Percentiles rank a stretch among this genome's conserved stretches.
phyloP scores from a whole-genome alignment of 306 rosid species.

The Cyclanthera cordifolia region DNA sequence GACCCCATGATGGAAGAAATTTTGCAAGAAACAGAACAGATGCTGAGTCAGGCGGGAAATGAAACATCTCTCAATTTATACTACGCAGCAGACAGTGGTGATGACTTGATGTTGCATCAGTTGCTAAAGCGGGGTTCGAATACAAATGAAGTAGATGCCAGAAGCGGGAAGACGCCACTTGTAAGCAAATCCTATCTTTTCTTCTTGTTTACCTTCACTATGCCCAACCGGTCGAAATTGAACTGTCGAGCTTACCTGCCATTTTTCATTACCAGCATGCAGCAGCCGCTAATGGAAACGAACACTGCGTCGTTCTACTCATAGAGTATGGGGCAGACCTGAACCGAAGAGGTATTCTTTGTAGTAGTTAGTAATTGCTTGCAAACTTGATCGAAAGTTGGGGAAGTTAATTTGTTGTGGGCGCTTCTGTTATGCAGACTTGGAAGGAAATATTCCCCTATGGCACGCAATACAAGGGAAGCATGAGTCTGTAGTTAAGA shows the following conservation, averaged over 20 bases:
- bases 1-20: constrained; percentile 70
- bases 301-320: constrained; percentile 48
- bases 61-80: constrained; percentile 60
- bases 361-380: not conserved
- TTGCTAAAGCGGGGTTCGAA: constrained; percentile 53
- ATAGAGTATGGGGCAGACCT: constrained; percentile 65
- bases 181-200: constrained; percentile 26
- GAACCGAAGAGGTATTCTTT: constrained; percentile 51
- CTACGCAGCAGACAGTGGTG: constrained; percentile 61
- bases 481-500: constrained; percentile 39
- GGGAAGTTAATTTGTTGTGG: not conserved
- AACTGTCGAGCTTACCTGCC: not conserved
- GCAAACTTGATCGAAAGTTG: not conserved
- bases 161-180: constrained; percentile 56
- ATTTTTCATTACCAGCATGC: constrained; percentile 37
- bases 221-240: not conserved
- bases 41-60: constrained; percentile 57
- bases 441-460: constrained; percentile 59
- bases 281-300: constrained; percentile 63
- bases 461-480: constrained; percentile 67
- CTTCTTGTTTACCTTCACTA: not conserved
- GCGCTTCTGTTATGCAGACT: constrained; percentile 31
- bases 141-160: constrained; percentile 60
- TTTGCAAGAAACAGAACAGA: constrained; percentile 52
- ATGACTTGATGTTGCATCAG: constrained; percentile 58